phyloP scores from a whole-genome alignment of 768 basidiomycete genomes.

The Agrocybe praecox region DNA sequence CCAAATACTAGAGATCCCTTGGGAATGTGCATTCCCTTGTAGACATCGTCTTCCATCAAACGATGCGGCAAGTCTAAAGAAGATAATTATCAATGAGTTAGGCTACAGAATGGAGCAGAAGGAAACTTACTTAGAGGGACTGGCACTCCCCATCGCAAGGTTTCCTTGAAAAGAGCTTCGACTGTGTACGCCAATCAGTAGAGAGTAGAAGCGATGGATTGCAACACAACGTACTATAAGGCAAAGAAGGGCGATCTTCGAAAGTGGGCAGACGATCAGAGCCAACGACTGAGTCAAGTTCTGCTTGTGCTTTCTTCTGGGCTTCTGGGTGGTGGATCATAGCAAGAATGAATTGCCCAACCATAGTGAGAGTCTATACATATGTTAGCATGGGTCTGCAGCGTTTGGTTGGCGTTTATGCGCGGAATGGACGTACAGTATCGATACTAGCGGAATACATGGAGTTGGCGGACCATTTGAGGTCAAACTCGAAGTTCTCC shows the following conservation, averaged over 20 bases:
- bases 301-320: constrained; percentile 59
- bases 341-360: constrained; percentile 59
- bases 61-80: constrained; percentile 30
- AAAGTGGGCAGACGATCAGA: constrained; percentile 59
- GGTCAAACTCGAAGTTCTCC: constrained; percentile 60
- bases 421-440: constrained; percentile 43
- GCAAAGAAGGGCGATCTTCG: constrained; percentile 54
- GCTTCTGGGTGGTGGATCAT: constrained; percentile 65
- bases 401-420: not conserved
- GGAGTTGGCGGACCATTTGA: constrained; percentile 84
- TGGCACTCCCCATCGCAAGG: constrained; percentile 24
- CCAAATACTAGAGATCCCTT: constrained; percentile 20
- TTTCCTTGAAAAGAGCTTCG: constrained; percentile 23
- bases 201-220: not conserved
- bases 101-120: constrained; percentile 1
- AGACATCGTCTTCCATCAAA: constrained; percentile 30
- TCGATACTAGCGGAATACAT: constrained; percentile 74
- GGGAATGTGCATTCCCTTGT: constrained; percentile 29
- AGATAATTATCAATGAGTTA: constrained; percentile 7
- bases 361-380: constrained; percentile 52
- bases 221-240: constrained; percentile 39
- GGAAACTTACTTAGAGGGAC: constrained; percentile 25
- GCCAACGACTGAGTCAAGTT: constrained; percentile 65
- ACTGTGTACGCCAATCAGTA: constrained; percentile 4
- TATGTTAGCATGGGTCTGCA: not conserved